phyloP scores from a whole-genome alignment of 164 flowering plant genomes.

The Magnolia changhungtana region DNA sequence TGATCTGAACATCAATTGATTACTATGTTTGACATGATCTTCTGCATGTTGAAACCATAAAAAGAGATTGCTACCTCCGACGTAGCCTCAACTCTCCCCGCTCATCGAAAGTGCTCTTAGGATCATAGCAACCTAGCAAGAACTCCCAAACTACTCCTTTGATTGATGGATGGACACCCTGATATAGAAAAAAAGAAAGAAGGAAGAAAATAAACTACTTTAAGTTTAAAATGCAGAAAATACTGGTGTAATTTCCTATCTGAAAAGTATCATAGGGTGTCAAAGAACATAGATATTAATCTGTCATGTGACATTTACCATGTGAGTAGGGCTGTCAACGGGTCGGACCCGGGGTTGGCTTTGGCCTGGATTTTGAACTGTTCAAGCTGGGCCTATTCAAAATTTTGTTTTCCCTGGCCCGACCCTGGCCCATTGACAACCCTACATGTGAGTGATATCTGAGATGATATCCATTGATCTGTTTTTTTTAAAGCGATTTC shows the following conservation, averaged over 20 bases:
- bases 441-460: neutral
- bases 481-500: neutral
- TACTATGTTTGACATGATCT: neutral
- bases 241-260: neutral
- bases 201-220: neutral
- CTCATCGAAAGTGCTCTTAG: conserved; percentile 71
- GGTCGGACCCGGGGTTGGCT: neutral
- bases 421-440: neutral
- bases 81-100: conserved; percentile 56
- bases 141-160: conserved; percentile 92
- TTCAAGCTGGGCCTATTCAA: too few species aligned
- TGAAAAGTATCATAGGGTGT: neutral
- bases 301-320: neutral
- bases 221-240: neutral
- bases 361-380: neutral
- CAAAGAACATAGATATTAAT: neutral
- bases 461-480: neutral
- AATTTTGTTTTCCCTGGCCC: too few species aligned
- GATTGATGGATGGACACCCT: conserved; percentile 92
- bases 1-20: neutral
- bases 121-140: conserved; percentile 85
- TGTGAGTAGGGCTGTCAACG: neutral
- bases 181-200: conserved; percentile 10
- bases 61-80: conserved; percentile 51
- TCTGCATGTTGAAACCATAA: conserved; percentile 5